A percentile compares a stretch with the other conserved stretches of the same genome.
phyloP scores from a whole-genome alignment of 2,329 filamentous ascomycete species.

The Pseudogymnoascus sp. region DNA sequence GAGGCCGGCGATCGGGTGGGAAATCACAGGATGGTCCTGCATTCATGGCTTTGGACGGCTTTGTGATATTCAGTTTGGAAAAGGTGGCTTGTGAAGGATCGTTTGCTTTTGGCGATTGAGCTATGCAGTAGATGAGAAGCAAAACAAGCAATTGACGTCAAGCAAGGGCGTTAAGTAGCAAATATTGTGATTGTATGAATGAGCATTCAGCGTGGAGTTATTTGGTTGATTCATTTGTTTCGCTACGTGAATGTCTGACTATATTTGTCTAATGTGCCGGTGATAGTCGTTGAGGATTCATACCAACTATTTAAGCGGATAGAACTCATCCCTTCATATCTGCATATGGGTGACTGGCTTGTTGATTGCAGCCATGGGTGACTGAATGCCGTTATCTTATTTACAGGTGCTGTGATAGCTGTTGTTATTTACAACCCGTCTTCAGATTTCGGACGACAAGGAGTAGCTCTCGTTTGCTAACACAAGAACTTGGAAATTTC shows the following conservation, averaged over 20 bases:
- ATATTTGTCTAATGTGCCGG: neutral
- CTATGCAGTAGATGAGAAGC: neutral
- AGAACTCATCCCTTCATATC: neutral
- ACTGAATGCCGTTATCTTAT: neutral
- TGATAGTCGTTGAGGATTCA: neutral
- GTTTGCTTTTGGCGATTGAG: neutral
- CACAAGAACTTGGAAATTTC: neutral
- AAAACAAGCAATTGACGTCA: neutral
- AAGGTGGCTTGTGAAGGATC: neutral
- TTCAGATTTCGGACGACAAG: neutral
- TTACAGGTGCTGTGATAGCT: neutral
- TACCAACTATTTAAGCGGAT: neutral
- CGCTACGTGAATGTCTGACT: neutral
- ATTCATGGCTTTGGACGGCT: neutral
- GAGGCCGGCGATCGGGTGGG: neutral
- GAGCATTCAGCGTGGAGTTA: neutral
- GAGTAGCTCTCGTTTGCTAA: neutral
- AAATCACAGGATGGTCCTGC: neutral
- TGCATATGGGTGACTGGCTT: neutral
- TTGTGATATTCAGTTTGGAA: neutral
- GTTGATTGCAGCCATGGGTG: neutral
- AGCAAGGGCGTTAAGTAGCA: neutral
- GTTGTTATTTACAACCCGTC: neutral
- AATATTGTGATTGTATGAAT: neutral
- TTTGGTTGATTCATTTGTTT: neutral